Evolutionary conservation across 345 rosid species (phyloP).

Genomic region (Rhodamnia argentea): DNA sequence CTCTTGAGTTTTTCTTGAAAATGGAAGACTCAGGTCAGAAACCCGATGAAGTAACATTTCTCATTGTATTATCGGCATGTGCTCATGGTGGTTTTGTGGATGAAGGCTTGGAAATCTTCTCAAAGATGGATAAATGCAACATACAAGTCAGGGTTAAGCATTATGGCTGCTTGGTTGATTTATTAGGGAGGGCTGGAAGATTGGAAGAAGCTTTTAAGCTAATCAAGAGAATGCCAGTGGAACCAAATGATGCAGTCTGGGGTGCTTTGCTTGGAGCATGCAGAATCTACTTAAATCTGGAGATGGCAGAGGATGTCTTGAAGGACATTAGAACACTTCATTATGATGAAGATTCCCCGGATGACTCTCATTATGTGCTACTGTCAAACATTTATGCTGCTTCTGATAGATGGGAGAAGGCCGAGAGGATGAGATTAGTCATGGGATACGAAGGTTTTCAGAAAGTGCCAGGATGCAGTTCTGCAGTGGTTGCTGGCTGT

Average conservation of each 20-base stretch:
- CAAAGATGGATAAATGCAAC: constrained; percentile 36
- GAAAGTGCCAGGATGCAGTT: constrained; percentile 50
- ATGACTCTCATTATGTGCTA: constrained; percentile 33
- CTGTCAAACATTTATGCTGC: constrained; percentile 66
- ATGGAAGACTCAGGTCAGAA: constrained; percentile 39
- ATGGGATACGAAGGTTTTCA: constrained; percentile 32
- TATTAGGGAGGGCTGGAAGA: constrained; percentile 61
- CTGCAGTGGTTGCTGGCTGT: constrained; percentile 11
- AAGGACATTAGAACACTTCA: constrained; percentile 17
- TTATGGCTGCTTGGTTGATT: constrained; percentile 68
- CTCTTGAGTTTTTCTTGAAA: constrained; percentile 41
- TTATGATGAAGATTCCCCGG: constrained; percentile 6
- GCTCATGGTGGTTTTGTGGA: constrained; percentile 56
- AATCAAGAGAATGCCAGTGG: constrained; percentile 49
- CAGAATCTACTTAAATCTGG: constrained; percentile 36
- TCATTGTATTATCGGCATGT: constrained; percentile 56
- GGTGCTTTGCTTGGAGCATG: constrained; percentile 75
- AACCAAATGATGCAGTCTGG: constrained; percentile 59
- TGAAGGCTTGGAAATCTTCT: constrained; percentile 56
- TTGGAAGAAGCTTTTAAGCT: constrained; percentile 51
- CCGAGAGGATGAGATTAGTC: constrained; percentile 38
- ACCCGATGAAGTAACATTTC: constrained; percentile 53
- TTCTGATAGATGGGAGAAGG: constrained; percentile 47
- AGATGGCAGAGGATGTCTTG: constrained; percentile 36
- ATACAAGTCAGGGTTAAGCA: constrained; percentile 40